A percentile compares a stretch with the other conserved stretches of the same genome.
These are phyloP conservation scores for Kwoniella mangroviensis DNA, from an alignment of 768 basidiomycete genomes.

Conservation along the genomic window DNA sequence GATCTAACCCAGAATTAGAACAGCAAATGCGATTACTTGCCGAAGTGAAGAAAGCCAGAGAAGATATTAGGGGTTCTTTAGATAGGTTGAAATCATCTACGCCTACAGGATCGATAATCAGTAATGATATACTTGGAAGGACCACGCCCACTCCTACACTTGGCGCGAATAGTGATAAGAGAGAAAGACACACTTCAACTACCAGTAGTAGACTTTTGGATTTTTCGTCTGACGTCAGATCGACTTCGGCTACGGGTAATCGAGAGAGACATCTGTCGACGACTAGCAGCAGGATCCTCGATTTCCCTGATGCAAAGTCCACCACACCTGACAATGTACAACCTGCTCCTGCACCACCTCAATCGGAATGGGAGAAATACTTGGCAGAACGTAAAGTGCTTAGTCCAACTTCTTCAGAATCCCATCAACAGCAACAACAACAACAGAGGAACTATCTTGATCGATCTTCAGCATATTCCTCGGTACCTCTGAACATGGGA, in stretches of 20 bases:
- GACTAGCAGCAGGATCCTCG: slow-evolving; percentile 20
- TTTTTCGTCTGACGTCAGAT: not conserved
- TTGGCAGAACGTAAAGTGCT: slow-evolving; percentile 79
- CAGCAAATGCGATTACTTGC: slow-evolving; percentile 53
- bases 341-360: slow-evolving; percentile 4
- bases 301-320: not conserved
- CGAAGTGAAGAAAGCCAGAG: slow-evolving; percentile 51
- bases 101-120: slow-evolving; percentile 7
- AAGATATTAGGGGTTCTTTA: slow-evolving; percentile 45
- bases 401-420: slow-evolving; percentile 65
- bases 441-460: slow-evolving; percentile 60
- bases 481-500: slow-evolving; percentile 2
- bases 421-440: not conserved
- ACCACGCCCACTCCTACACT: slow-evolving; percentile 67
- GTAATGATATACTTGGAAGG: slow-evolving; percentile 61
- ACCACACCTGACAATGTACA: not conserved
- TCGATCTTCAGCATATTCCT: slow-evolving; percentile 67
- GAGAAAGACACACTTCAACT: slow-evolving; percentile 11
- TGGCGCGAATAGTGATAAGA: slow-evolving; percentile 56
- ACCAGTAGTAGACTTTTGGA: slow-evolving; percentile 2
- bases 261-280: slow-evolving; percentile 44
- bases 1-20: slow-evolving; percentile 33
- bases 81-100: slow-evolving; percentile 36
- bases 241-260: not conserved
- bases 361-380: slow-evolving; percentile 78